These are phyloP conservation scores for Tanacetum coccineum DNA, from an alignment of 129 eudicot species.

Conservation along the genomic window DNA sequence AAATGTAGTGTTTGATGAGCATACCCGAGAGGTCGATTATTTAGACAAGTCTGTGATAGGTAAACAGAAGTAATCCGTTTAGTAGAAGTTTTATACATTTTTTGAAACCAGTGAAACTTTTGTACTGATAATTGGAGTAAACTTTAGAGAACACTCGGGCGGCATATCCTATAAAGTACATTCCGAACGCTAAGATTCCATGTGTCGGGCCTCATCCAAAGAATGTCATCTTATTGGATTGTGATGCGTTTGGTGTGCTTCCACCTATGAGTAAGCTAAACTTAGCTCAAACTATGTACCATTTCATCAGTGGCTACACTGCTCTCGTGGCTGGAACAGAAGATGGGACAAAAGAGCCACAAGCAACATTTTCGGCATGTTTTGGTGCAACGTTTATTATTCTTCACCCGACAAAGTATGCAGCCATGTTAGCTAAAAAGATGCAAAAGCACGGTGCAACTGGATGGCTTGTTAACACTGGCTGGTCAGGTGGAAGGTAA, in stretches of 20 bases:
- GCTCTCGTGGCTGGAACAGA: conserved; percentile 98
- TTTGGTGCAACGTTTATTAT: conserved; percentile 96
- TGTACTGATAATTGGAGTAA: too few species aligned
- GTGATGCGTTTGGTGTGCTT: conserved; percentile 97
- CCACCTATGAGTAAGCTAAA: conserved; percentile 96
- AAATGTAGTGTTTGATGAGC: conserved; percentile 91
- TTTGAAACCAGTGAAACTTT: too few species aligned
- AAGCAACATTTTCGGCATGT: conserved; percentile 94
- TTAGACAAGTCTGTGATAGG: conserved; percentile 77
- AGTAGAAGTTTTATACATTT: too few species aligned
- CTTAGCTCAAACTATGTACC: conserved; percentile 97
- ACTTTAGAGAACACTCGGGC: conserved; percentile 79
- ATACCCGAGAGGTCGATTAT: conserved; percentile 77
- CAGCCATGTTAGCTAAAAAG: conserved; percentile 86
- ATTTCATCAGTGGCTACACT: conserved; percentile 97
- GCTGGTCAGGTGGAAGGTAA: conserved; percentile 99
- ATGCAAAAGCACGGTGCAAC: conserved; percentile 98
- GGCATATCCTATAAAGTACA: conserved; percentile 89
- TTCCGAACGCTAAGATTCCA: conserved; percentile 87
- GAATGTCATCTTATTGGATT: conserved; percentile 86
- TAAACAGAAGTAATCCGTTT: too few species aligned
- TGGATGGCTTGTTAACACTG: conserved; percentile 98
- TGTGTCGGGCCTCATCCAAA: conserved; percentile 95
- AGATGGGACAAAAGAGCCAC: conserved; percentile 93
- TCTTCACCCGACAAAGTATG: conserved; percentile 95